Conservation (phyloP, 2,329 filamentous ascomycete genomes). For the Colletotrichum eleusines region DNA sequence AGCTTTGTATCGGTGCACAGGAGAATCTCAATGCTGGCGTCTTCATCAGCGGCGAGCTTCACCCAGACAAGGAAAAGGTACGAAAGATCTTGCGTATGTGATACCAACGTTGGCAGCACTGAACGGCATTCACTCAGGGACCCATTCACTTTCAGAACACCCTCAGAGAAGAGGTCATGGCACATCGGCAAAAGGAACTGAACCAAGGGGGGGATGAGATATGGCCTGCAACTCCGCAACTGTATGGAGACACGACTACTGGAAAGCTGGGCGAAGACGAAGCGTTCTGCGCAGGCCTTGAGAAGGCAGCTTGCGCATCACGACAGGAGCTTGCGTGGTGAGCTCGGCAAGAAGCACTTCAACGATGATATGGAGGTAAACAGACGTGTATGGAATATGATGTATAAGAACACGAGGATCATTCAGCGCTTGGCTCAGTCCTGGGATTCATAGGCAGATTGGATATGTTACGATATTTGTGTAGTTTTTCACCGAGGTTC, state of each 20-base stretch:
- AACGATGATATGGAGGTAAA: background rate
- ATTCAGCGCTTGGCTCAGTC: background rate
- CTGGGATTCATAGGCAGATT: background rate
- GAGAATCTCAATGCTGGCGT: constrained; percentile 63
- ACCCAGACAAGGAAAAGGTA: constrained; percentile 64
- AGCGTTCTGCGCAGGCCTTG: constrained; percentile 46
- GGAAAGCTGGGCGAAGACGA: constrained; percentile 47
- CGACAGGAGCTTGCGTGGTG: constrained; percentile 43
- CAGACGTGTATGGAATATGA: background rate
- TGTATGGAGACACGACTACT: constrained; percentile 44
- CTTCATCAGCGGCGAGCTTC: constrained; percentile 64
- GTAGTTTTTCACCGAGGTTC: background rate
- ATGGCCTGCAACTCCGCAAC: constrained; percentile 48
- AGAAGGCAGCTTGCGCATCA: constrained; percentile 35
- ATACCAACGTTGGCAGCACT: too few relatives aligned
- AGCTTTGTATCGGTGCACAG: constrained; percentile 62
- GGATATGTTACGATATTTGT: rapidly evolving
- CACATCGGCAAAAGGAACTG: constrained; percentile 45
- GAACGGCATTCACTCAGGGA: constrained; percentile 49
- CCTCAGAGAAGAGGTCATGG: constrained; percentile 46
- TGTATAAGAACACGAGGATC: background rate
- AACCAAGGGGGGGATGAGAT: constrained; percentile 46
- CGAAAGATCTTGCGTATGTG: rapidly evolving
- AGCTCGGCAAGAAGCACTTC: background rate
- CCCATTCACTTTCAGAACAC: constrained; percentile 58